Conservation (phyloP, 495 filamentous ascomycete species). For the Neohortaea acidophila region DNA sequence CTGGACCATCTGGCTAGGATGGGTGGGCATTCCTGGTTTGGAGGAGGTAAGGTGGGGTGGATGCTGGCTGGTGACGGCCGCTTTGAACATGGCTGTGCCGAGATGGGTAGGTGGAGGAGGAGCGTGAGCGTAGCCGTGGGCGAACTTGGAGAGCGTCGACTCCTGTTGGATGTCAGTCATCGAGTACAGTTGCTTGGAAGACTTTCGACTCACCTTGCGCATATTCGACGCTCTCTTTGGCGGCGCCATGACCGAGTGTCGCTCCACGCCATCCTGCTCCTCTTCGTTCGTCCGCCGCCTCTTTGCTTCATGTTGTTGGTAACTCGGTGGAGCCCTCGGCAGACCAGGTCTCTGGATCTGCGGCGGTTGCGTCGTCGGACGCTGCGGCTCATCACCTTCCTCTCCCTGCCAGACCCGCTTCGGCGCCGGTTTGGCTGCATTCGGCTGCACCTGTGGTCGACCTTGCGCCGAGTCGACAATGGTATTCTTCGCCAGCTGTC, state of each 20-base stretch:
- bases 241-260: slow-evolving; percentile 49
- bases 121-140: slow-evolving; percentile 45
- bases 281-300: slow-evolving; percentile 42
- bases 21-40: slow-evolving; percentile 45
- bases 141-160: slow-evolving; percentile 39
- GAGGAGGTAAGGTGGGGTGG: slow-evolving; percentile 32
- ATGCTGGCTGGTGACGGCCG: slow-evolving; percentile 29
- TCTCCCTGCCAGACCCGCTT: slow-evolving; percentile 46
- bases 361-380: slow-evolving; percentile 1
- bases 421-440: slow-evolving; percentile 48
- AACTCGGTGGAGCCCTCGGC: slow-evolving; percentile 32
- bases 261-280: slow-evolving; percentile 30
- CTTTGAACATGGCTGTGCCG: slow-evolving; percentile 31
- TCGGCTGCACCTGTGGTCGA: slow-evolving; percentile 37
- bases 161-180: slow-evolving; percentile 34
- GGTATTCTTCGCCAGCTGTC: slow-evolving; percentile 40
- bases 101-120: slow-evolving; percentile 35
- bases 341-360: slow-evolving; percentile 18
- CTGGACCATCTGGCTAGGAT: slow-evolving; percentile 65
- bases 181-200: background rate
- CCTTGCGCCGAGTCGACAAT: slow-evolving; percentile 30
- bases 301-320: slow-evolving; percentile 40
- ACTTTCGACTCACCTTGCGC: slow-evolving; percentile 45
- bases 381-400: slow-evolving; percentile 29
- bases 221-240: slow-evolving; percentile 70